Conservation (phyloP, 2,329 filamentous ascomycete genomes). For the Fusarium abutilonis region DNA sequence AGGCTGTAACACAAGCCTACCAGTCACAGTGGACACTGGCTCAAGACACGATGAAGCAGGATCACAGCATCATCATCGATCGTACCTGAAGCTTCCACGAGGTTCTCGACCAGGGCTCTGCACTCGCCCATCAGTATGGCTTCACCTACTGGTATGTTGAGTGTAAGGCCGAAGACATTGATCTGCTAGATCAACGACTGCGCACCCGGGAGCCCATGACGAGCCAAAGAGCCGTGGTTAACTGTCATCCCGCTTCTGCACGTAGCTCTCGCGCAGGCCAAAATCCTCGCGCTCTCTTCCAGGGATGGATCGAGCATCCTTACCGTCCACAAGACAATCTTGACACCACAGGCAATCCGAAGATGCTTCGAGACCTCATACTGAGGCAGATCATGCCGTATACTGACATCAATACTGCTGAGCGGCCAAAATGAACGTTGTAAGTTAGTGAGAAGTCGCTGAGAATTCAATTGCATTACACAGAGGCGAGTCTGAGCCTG, state of each 20-base stretch:
- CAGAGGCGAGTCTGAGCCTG: too few species aligned
- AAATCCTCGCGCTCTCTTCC: conserved; percentile 37
- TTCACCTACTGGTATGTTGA: conserved; percentile 48
- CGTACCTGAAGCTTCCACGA: conserved; percentile 51
- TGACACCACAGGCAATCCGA: conserved; percentile 37
- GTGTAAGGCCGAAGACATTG: conserved; percentile 46
- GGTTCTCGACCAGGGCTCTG: conserved; percentile 45
- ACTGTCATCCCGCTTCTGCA: conserved; percentile 40
- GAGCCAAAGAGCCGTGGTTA: conserved; percentile 47
- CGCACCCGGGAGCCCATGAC: conserved; percentile 39
- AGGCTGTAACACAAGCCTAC: conserved; percentile 48
- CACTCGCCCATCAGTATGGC: conserved; percentile 40
- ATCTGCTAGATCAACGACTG: conserved; percentile 46
- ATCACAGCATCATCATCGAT: conserved; percentile 50
- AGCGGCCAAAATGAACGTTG: not conserved
- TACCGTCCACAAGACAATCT: conserved; percentile 42
- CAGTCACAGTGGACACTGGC: conserved; percentile 51
- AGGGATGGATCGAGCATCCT: conserved; percentile 47
- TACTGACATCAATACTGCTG: not conserved
- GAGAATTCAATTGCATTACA: too few species aligned
- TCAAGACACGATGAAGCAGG: conserved; percentile 49
- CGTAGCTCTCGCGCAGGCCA: not conserved
- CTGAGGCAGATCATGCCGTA: conserved; percentile 34
- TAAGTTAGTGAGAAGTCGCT: too few species aligned
- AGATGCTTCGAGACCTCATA: conserved; percentile 35